Evolutionary conservation across 2,329 filamentous ascomycete genomes (phyloP).

Genomic region (Ophiostoma piceae): DNA sequence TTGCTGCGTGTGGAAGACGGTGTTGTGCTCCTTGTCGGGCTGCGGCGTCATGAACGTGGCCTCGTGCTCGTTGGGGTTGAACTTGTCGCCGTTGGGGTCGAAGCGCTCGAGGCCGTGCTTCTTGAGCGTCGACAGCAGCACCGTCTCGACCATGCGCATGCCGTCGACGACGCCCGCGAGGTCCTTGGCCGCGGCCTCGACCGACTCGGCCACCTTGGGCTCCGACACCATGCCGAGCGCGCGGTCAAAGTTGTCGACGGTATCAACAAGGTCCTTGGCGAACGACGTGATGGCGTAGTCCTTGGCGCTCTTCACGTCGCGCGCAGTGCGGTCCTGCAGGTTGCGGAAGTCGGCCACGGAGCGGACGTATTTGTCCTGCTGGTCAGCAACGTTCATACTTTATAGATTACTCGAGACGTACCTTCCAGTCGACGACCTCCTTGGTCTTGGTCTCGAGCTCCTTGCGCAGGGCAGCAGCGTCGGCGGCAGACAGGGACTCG

Average conservation of each 20-base stretch:
- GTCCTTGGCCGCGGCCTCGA: conserved; percentile 54
- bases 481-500: conserved; percentile 28
- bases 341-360: conserved; percentile 96
- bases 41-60: conserved; percentile 90
- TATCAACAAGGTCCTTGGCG: conserved; percentile 90
- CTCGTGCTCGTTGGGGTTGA: conserved; percentile 95
- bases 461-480: conserved; percentile 45
- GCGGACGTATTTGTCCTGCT: conserved; percentile 90
- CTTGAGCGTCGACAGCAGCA: conserved; percentile 80
- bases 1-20: conserved; percentile 86
- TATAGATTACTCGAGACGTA: too few species aligned
- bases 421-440: conserved; percentile 73
- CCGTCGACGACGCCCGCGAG: conserved; percentile 78
- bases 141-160: conserved; percentile 88
- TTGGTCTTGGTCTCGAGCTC: conserved; percentile 49
- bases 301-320: conserved; percentile 79
- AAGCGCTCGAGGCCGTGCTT: conserved; percentile 93
- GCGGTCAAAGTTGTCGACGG: conserved; percentile 94
- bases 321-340: conserved; percentile 87
- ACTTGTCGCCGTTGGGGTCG: conserved; percentile 76
- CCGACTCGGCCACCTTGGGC: conserved; percentile 31
- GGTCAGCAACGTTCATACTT: too few species aligned
- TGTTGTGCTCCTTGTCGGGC: conserved; percentile 81
- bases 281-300: conserved; percentile 96
- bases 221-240: conserved; percentile 73